Evolutionary conservation across 139 green algal species (phyloP).

Genomic region (Astrephomene gubernaculifera): DNA sequence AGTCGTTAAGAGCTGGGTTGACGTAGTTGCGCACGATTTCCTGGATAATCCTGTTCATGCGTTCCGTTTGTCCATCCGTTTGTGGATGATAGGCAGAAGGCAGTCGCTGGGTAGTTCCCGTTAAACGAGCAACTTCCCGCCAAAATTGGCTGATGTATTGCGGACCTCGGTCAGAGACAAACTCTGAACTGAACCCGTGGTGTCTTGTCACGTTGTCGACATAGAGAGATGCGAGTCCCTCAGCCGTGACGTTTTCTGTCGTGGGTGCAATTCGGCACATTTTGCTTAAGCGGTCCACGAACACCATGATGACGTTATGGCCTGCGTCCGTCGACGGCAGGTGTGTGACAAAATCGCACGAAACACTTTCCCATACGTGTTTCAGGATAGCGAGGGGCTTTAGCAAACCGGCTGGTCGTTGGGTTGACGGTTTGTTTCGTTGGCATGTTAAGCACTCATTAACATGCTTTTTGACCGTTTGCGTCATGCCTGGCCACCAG

Average conservation of each 20-base stretch:
- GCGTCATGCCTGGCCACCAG: background rate
- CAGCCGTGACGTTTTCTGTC: background rate
- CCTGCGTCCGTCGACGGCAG: conserved; percentile 45
- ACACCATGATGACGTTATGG: conserved; percentile 50
- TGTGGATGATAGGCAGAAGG: too few relatives aligned
- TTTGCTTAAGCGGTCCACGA: conserved; percentile 62
- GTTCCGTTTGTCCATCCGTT: conserved; percentile 77
- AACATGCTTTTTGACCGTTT: background rate
- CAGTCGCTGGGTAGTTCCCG: background rate
- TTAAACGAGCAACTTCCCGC: background rate
- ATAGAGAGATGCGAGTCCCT: conserved; percentile 48
- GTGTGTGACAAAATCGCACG: conserved; percentile 53
- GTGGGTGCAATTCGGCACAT: conserved; percentile 48
- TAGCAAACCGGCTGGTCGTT: conserved; percentile 23
- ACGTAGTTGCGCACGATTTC: conserved; percentile 66
- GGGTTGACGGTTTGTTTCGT: conserved; percentile 30
- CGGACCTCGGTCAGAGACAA: conserved; percentile 54
- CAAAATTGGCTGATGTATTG: conserved; percentile 54
- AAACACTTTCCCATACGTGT: conserved; percentile 44
- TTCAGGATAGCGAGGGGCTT: conserved; percentile 44
- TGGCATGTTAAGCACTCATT: conserved; percentile 37
- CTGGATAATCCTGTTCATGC: conserved; percentile 66
- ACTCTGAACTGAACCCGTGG: conserved; percentile 39
- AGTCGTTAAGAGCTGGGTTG: too few relatives aligned
- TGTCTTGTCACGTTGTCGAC: conserved; percentile 33